Evolutionary conservation across 257 asterid species (phyloP).

Genomic region (Gentiana macrophylla): DNA sequence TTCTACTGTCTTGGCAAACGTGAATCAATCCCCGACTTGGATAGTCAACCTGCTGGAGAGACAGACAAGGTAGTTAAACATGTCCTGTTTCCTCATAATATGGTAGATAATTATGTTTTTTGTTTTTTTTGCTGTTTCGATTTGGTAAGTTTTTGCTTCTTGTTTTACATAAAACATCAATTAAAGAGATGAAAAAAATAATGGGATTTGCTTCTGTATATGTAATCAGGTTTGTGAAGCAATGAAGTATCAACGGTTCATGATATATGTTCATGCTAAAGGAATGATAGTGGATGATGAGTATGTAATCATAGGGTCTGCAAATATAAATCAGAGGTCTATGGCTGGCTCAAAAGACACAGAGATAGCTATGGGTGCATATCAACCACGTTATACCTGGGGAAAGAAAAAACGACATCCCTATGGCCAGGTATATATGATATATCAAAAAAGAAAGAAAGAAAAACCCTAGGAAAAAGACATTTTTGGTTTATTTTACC

Average conservation of each 20-base stretch:
- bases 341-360: slow-evolving; percentile 92
- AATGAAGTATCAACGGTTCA: slow-evolving; percentile 57
- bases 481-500: too few relatives aligned
- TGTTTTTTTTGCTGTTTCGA: neutral
- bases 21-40: slow-evolving; percentile 34
- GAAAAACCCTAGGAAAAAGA: too few relatives aligned
- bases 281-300: slow-evolving; percentile 95
- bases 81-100: slow-evolving; percentile 3
- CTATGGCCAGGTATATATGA: slow-evolving; percentile 51
- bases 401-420: slow-evolving; percentile 44
- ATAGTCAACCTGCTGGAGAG: slow-evolving; percentile 29
- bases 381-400: slow-evolving; percentile 76
- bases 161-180: neutral
- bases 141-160: neutral
- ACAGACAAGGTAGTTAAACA: slow-evolving; percentile 45
- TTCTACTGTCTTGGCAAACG: slow-evolving; percentile 91
- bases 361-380: slow-evolving; percentile 93
- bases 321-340: slow-evolving; percentile 87
- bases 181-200: neutral
- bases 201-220: neutral
- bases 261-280: slow-evolving; percentile 93
- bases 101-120: neutral
- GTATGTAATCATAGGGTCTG: slow-evolving; percentile 77
- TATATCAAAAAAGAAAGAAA: too few relatives aligned
- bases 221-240: slow-evolving; percentile 37